Conservation (phyloP, 495 filamentous ascomycete species). For the Acidiella bohemica region DNA sequence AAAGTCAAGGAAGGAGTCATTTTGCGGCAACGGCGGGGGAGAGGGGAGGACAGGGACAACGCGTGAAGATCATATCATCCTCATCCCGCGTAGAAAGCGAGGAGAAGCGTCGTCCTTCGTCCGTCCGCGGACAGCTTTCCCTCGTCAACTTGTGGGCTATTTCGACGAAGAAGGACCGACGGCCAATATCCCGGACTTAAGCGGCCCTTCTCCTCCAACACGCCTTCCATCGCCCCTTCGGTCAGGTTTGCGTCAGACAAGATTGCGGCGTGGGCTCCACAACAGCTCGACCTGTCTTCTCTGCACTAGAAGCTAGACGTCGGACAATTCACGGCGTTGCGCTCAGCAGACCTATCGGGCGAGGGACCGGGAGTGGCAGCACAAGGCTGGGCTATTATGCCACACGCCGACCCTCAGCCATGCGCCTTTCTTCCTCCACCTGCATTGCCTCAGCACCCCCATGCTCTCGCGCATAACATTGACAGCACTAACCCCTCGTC, state of each 20-base stretch:
- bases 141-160: neutral
- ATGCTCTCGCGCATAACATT: neutral
- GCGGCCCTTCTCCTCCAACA: neutral
- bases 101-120: neutral
- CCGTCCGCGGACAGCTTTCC: neutral
- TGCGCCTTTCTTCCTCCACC: conserved; percentile 2
- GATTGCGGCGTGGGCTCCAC: too few species aligned
- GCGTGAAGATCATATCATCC: conserved; percentile 4
- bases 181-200: neutral
- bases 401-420: neutral
- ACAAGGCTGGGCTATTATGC: neutral
- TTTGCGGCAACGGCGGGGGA: too few species aligned
- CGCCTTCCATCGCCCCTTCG: too few species aligned
- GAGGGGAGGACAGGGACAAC: conserved; percentile 1
- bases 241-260: too few species aligned
- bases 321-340: neutral
- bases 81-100: neutral
- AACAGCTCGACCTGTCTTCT: neutral
- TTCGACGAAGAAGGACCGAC: neutral
- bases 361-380: neutral
- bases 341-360: neutral
- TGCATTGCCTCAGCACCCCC: neutral
- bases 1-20: too few species aligned
- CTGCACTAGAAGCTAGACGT: neutral
- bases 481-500: neutral